These are phyloP conservation scores for Henckelia pumila DNA, from an alignment of 257 asterid species.

Conservation along the genomic window DNA sequence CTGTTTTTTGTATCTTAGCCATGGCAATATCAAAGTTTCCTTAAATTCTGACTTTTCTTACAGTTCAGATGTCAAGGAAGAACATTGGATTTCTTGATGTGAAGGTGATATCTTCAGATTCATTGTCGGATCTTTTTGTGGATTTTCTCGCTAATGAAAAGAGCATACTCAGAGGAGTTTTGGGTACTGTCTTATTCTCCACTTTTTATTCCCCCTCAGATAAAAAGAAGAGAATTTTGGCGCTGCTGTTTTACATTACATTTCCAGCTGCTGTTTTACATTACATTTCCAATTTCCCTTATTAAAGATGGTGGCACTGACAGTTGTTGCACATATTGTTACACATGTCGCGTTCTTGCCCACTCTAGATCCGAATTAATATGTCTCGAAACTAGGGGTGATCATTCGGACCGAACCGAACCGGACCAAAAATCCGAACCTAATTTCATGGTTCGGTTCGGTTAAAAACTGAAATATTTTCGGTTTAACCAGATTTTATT, in stretches of 20 bases:
- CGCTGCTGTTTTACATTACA: neutral
- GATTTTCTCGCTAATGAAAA: slow-evolving; percentile 66
- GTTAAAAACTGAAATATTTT: too few species aligned
- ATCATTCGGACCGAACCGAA: too few species aligned
- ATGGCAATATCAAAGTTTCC: slow-evolving; percentile 22
- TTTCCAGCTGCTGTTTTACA: neutral
- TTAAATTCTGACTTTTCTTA: slow-evolving; percentile 61
- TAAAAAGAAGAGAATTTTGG: neutral
- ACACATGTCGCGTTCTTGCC: neutral
- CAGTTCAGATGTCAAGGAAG: slow-evolving; percentile 96
- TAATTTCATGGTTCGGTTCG: too few species aligned
- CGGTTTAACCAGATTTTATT: too few species aligned
- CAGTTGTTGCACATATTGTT: neutral
- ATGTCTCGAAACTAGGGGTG: too few species aligned
- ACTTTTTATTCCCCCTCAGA: slow-evolving; percentile 12
- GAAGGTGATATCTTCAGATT: slow-evolving; percentile 63
- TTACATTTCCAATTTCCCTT: neutral
- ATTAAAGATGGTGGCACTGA: neutral
- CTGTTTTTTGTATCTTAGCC: slow-evolving; percentile 7
- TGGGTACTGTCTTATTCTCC: slow-evolving; percentile 48
- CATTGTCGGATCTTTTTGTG: slow-evolving; percentile 49
- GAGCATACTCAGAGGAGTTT: slow-evolving; percentile 78
- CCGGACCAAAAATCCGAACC: too few species aligned
- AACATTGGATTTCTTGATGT: slow-evolving; percentile 80
- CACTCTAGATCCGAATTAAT: neutral